A percentile compares a stretch with the other conserved stretches of the same genome.
These are phyloP conservation scores for Phytophthora colocasiae DNA, from an alignment of 352 stramenopile genomes.

Conservation along the genomic window DNA sequence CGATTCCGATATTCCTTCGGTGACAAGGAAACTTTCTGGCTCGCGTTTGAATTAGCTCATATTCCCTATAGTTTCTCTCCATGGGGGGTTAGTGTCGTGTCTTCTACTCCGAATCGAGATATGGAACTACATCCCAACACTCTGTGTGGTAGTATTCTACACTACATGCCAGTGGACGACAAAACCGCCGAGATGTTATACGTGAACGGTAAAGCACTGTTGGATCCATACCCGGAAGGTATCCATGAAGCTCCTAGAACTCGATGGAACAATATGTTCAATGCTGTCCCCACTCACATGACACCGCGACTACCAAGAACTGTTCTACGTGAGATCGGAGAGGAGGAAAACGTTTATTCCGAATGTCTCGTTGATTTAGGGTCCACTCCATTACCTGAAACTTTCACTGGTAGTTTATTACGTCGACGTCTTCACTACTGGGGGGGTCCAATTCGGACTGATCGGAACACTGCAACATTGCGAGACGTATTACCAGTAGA, in stretches of 20 bases:
- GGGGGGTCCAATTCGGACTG: slow-evolving; percentile 18
- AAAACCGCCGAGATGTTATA: slow-evolving; percentile 27
- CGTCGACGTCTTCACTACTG: slow-evolving; percentile 27
- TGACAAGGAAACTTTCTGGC: slow-evolving; percentile 36
- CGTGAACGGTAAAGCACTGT: slow-evolving; percentile 31
- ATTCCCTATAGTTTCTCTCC: slow-evolving; percentile 32
- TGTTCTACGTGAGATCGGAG: slow-evolving; percentile 6
- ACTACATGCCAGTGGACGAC: slow-evolving; percentile 27
- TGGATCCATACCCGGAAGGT: slow-evolving; percentile 30
- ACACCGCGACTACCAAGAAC: slow-evolving; percentile 26
- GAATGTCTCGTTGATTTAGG: slow-evolving; percentile 28
- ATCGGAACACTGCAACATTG: slow-evolving; percentile 20
- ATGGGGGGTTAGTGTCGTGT: slow-evolving; percentile 30
- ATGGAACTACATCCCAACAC: slow-evolving; percentile 31
- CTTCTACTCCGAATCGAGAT: slow-evolving; percentile 25
- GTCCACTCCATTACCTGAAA: slow-evolving; percentile 15
- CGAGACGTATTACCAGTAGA: slow-evolving; percentile 28
- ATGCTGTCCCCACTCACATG: slow-evolving; percentile 28
- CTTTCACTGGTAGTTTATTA: slow-evolving; percentile 22
- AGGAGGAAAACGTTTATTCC: slow-evolving; percentile 26
- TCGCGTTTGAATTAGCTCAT: slow-evolving; percentile 28
- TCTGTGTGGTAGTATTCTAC: slow-evolving; percentile 32
- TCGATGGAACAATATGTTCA: slow-evolving; percentile 37
- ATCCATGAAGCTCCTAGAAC: slow-evolving; percentile 15
- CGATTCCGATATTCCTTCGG: slow-evolving; percentile 35